phyloP scores from a whole-genome alignment of 2,329 filamentous ascomycete genomes.

The Dothistroma pini region DNA sequence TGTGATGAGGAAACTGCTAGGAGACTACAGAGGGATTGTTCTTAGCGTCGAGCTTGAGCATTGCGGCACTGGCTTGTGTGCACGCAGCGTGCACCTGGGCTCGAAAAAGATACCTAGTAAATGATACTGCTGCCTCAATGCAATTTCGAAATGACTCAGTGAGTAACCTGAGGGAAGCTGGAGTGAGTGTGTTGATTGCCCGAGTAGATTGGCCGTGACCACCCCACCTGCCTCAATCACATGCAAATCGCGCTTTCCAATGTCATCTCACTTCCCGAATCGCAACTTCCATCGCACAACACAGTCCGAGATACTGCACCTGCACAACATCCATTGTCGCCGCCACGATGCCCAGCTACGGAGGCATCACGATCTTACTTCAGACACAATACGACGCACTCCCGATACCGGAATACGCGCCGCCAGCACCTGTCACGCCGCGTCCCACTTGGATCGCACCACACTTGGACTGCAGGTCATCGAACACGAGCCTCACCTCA shows the following conservation, averaged over 20 bases:
- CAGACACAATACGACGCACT: conserved; percentile 42
- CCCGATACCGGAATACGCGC: conserved; percentile 37
- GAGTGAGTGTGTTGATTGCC: neutral
- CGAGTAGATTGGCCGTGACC: neutral
- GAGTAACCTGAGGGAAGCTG: neutral
- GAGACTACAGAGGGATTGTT: neutral
- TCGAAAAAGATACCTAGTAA: conserved; percentile 12
- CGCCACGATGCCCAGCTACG: conserved; percentile 32
- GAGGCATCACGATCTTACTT: conserved; percentile 40
- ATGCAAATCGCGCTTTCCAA: neutral
- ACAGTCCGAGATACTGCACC: neutral
- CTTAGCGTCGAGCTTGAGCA: neutral
- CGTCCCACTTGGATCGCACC: conserved; percentile 2
- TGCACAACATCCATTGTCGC: neutral
- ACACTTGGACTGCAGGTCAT: conserved; percentile 19
- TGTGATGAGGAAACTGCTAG: neutral
- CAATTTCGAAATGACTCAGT: neutral
- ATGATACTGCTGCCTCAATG: conserved; percentile 4
- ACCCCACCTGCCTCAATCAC: conserved; percentile 3
- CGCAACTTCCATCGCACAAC: conserved; percentile 4
- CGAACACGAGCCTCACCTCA: conserved; percentile 18
- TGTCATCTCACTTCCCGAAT: neutral
- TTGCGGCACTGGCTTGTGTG: conserved; percentile 1
- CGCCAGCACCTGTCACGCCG: conserved; percentile 25
- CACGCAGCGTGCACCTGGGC: conserved; percentile 4